Evolutionary conservation across 805 yeast genomes (phyloP).

Genomic region (Suhomyces sp.): DNA sequence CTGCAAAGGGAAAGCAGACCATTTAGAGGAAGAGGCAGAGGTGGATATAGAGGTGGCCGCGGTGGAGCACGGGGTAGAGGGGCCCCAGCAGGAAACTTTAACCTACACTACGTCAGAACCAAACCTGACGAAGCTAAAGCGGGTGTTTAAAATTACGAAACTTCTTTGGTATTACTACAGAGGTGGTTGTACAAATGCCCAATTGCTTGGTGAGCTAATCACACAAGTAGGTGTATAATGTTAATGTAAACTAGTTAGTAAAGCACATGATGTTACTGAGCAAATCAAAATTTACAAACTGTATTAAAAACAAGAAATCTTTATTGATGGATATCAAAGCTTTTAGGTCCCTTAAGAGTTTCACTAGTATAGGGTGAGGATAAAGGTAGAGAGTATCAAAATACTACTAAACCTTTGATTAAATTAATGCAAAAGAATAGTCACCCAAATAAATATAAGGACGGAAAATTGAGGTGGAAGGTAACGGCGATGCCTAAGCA

Average conservation of each 20-base stretch:
- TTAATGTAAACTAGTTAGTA: slow-evolving; percentile 3
- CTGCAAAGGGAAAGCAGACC: too few relatives aligned
- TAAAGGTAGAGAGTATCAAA: too few relatives aligned
- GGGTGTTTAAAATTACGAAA: neutral
- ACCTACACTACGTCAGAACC: slow-evolving; percentile 24
- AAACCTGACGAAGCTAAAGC: slow-evolving; percentile 8
- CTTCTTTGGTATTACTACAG: neutral
- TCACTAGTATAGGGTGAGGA: too few relatives aligned
- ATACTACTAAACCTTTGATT: too few relatives aligned
- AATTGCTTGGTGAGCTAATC: too few relatives aligned
- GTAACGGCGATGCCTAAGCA: too few relatives aligned
- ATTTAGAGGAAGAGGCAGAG: slow-evolving; percentile 16
- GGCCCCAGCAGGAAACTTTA: slow-evolving; percentile 14
- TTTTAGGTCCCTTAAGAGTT: too few relatives aligned
- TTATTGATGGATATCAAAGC: neutral
- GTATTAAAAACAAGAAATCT: neutral
- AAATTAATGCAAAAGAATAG: too few relatives aligned
- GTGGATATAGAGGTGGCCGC: slow-evolving; percentile 9
- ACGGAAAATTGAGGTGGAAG: too few relatives aligned
- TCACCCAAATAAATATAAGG: too few relatives aligned
- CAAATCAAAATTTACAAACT: too few relatives aligned
- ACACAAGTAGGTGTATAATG: neutral
- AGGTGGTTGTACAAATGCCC: too few relatives aligned
- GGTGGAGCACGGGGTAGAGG: slow-evolving; percentile 17
- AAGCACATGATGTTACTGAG: neutral